phyloP scores from a whole-genome alignment of 345 rosid genomes.

The Salix purpurea region DNA sequence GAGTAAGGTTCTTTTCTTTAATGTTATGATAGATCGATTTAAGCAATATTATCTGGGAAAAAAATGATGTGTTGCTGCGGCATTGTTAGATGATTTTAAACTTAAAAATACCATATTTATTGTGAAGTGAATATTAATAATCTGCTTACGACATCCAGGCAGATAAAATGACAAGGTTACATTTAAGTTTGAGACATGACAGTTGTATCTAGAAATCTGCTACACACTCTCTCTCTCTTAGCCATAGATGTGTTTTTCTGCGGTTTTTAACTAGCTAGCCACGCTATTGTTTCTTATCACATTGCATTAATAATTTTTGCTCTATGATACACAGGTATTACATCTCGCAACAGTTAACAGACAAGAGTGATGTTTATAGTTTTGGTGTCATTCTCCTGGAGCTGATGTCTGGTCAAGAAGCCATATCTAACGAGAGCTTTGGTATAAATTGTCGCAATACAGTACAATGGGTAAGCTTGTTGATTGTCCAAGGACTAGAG shows the following conservation, averaged over 20 bases:
- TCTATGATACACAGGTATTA: constrained; percentile 60
- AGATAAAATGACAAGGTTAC: not conserved
- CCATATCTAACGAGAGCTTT: constrained; percentile 87
- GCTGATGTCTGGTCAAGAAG: constrained; percentile 92
- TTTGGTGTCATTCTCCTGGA: constrained; percentile 97
- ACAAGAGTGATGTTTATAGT: constrained; percentile 97
- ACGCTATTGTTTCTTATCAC: not conserved
- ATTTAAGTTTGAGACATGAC: not conserved
- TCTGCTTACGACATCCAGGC: not conserved
- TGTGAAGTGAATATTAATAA: not conserved
- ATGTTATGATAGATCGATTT: constrained; percentile 2
- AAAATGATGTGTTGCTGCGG: constrained; percentile 1
- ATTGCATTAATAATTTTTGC: not conserved
- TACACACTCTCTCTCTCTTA: not conserved
- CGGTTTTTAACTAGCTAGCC: not conserved
- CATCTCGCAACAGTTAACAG: constrained; percentile 93
- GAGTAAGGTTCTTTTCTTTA: constrained; percentile 58
- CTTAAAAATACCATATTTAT: not conserved
- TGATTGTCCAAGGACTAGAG: not conserved
- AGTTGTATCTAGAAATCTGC: constrained; percentile 1
- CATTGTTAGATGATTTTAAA: not conserved
- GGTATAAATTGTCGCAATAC: constrained; percentile 91
- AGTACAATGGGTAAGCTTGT: constrained; percentile 87
- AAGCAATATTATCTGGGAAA: not conserved
- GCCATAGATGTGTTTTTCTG: not conserved